Conservation (phyloP, 768 basidiomycete species). For the Neoboletus magnificus region DNA sequence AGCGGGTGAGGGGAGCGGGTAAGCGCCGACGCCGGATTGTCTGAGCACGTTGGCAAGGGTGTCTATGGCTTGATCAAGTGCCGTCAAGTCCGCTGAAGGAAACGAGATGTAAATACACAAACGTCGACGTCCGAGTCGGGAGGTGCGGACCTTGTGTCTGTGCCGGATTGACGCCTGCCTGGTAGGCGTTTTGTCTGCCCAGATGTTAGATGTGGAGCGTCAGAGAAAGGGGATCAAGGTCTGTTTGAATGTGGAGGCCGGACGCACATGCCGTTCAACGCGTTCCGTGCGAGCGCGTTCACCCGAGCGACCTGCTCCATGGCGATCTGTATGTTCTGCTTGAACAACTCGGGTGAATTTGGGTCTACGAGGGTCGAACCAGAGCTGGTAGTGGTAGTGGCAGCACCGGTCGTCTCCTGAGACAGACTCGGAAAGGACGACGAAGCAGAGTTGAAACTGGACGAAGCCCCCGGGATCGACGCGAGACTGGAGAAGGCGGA, state of each 20-base stretch:
- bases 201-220: not conserved
- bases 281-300: conserved; percentile 46
- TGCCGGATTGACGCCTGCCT: conserved; percentile 47
- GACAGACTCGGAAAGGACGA: conserved; percentile 23
- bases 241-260: too few relatives aligned
- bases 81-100: conserved; percentile 42
- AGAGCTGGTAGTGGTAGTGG: not conserved
- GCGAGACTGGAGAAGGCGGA: conserved; percentile 17
- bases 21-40: conserved; percentile 62
- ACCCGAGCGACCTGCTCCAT: conserved; percentile 49
- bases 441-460: conserved; percentile 1
- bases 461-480: conserved; percentile 8
- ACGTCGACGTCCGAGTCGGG: not conserved
- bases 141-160: conserved; percentile 51
- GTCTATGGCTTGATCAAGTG: conserved; percentile 50
- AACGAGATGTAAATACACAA: not conserved
- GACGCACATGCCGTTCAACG: conserved; percentile 54
- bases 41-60: conserved; percentile 47
- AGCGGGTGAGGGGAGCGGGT: conserved; percentile 44
- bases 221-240: too few relatives aligned
- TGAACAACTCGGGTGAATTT: conserved; percentile 61
- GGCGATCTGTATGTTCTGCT: conserved; percentile 49
- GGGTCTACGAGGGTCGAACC: conserved; percentile 38
- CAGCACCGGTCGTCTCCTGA: conserved; percentile 22
- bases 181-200: conserved; percentile 59